Percentiles rank a stretch among this genome's conserved stretches.
These are phyloP conservation scores for Microdochium trichocladiopsis DNA, from an alignment of 2,329 filamentous ascomycete species.

Conservation along the genomic window DNA sequence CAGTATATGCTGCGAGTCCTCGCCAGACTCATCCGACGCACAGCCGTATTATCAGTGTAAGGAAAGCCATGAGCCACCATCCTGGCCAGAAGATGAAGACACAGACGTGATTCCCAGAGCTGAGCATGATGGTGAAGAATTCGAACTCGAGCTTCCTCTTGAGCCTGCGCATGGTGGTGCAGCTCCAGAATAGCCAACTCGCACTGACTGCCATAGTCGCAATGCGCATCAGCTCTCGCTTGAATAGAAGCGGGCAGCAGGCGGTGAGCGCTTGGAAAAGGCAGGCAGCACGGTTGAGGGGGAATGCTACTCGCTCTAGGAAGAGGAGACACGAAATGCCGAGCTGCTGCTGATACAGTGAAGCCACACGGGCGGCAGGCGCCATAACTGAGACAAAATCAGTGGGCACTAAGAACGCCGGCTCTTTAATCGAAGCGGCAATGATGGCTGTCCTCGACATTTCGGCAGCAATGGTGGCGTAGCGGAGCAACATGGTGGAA, in stretches of 20 bases:
- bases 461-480: background rate
- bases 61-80: constrained; percentile 38
- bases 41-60: constrained; percentile 24
- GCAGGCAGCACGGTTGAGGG: constrained; percentile 19
- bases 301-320: constrained; percentile 20
- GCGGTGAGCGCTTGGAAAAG: constrained; percentile 20
- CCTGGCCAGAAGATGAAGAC: constrained; percentile 51
- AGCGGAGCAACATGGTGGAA: background rate
- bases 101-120: constrained; percentile 39
- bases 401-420: constrained; percentile 17
- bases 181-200: constrained; percentile 27
- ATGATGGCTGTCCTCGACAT: constrained; percentile 26
- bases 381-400: constrained; percentile 22
- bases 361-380: constrained; percentile 24
- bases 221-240: constrained; percentile 1
- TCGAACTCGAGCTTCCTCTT: constrained; percentile 43
- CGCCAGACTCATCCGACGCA: constrained; percentile 23
- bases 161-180: constrained; percentile 23
- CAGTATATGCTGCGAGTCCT: too few relatives aligned
- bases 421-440: constrained; percentile 27
- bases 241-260: constrained; percentile 19
- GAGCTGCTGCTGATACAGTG: constrained; percentile 27
- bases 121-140: constrained; percentile 42
- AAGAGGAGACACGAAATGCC: constrained; percentile 20
- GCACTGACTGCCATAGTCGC: constrained; percentile 9